Evolutionary conservation across 2,329 filamentous ascomycete genomes (phyloP), one percentile per base, ranked within the genome.

Genomic region (Ophiostoma himal-ulmi): DNA sequence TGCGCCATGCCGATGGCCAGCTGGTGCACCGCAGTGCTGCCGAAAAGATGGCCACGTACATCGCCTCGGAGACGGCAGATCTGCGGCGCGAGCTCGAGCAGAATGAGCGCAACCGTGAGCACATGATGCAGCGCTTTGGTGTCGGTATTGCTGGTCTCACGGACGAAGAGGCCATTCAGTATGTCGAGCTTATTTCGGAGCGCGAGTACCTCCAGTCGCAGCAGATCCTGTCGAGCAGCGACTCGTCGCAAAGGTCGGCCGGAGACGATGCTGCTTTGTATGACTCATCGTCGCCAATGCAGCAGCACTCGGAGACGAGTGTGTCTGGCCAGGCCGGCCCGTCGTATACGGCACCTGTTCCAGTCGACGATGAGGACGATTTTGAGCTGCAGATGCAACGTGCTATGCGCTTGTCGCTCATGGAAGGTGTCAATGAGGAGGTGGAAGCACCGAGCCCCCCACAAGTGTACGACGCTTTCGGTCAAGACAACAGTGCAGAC

Each of bases 51-150:
- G 87, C 89, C 71, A 90, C 90, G 73, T 94, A 94, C 76, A 98
- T 98, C 73, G 89, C 89, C 57, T 90, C 91, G n/a, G 94, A 98
- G 78, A 87, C 91, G 74, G 85, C 88, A 62, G 93, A 97, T 77
- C 84, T 97, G 70, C 89, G 91, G 70, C 36, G 85, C 10, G 92
- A 96, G 76, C 88, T 89, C 74, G 82, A 89, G 41, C 85, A 87
- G 62, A 86, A 87, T 54, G 83, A 84, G 34, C 89, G 89, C 70
- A 90, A 96, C 76, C 83, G 88, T 70, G 85, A 88, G 20, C 88
- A 89, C 34, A 83, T 98, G 36, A 90, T 88, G 48, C 89, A 87
- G 39, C 88, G 94, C 48, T 99, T 97, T 76, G 95, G 95, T 6
- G 88, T 95, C 2, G 92, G 93, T 44, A 80, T 97, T 1, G 86